phyloP scores from a whole-genome alignment of 2,329 filamentous ascomycete species.

The Waltergamsia citrina region DNA sequence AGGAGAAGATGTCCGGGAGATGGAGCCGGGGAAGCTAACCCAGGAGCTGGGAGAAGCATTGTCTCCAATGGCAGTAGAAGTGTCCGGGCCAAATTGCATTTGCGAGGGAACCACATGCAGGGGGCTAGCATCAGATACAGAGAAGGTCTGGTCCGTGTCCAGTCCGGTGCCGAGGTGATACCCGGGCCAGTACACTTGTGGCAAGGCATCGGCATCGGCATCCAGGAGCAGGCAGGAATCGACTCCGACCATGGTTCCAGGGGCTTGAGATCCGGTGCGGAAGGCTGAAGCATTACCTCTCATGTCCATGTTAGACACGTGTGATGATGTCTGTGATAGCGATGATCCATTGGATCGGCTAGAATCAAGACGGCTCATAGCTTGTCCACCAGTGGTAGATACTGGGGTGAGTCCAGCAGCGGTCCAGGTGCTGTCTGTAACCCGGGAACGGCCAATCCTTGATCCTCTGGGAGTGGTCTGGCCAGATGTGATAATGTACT shows the following conservation, averaged over 20 bases:
- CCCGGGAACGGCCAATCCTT: conserved; percentile 33
- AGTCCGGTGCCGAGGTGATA: conserved; percentile 35
- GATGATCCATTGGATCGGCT: conserved; percentile 31
- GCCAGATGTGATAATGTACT: conserved; percentile 44
- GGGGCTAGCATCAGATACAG: conserved; percentile 28
- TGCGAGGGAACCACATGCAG: conserved; percentile 48
- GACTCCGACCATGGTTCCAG: conserved; percentile 33
- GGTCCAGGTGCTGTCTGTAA: conserved; percentile 40
- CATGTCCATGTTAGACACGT: conserved; percentile 41
- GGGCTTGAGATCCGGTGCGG: conserved; percentile 26
- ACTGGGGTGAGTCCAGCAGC: conserved; percentile 22
- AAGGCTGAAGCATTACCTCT: conserved; percentile 38
- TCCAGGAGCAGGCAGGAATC: conserved; percentile 43
- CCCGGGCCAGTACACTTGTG: conserved; percentile 41
- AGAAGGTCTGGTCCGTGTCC: conserved; percentile 30
- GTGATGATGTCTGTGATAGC: conserved; percentile 39
- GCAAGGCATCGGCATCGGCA: conserved; percentile 33
- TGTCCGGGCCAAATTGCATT: conserved; percentile 44
- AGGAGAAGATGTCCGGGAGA: conserved; percentile 41
- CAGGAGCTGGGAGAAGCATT: conserved; percentile 42
- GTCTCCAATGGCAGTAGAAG: conserved; percentile 33
- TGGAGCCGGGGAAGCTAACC: conserved; percentile 42
- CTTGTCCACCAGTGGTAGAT: conserved; percentile 20
- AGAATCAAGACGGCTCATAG: conserved; percentile 28
- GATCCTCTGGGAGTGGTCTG: conserved; percentile 43